A percentile compares a stretch with the other conserved stretches of the same genome.
Evolutionary conservation across 2,329 filamentous ascomycete genomes (phyloP).

Genomic region (Clonostachys solani): DNA sequence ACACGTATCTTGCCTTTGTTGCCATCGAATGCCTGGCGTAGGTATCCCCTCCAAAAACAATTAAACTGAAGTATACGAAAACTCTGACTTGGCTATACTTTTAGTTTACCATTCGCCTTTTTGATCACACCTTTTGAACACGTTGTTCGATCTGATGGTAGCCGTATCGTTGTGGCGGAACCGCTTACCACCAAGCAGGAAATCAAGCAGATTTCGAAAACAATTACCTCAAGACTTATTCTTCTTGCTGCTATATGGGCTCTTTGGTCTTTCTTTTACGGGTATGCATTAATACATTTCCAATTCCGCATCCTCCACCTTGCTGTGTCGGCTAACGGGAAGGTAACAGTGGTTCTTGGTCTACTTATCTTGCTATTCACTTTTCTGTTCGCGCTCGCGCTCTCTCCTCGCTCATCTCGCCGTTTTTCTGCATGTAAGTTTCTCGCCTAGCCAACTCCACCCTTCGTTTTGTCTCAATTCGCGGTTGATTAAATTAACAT

Average conservation of each 20-base stretch:
- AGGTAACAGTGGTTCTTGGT: constrained; percentile 32
- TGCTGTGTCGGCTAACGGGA: too few species aligned
- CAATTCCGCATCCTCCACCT: too few species aligned
- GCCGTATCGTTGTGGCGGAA: constrained; percentile 30
- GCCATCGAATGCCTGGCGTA: constrained; percentile 39
- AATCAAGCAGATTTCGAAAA: constrained; percentile 30
- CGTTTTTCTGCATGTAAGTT: constrained; percentile 41
- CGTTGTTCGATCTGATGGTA: constrained; percentile 22
- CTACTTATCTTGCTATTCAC: constrained; percentile 15
- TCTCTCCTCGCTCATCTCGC: constrained; percentile 15
- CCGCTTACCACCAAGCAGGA: constrained; percentile 30
- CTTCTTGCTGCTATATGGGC: constrained; percentile 32
- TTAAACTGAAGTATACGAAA: not conserved
- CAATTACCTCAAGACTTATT: constrained; percentile 30
- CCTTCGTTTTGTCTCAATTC: too few species aligned
- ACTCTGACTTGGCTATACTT: not conserved
- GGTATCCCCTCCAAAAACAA: constrained; percentile 5
- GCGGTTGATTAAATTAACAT: too few species aligned
- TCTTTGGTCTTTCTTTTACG: constrained; percentile 40
- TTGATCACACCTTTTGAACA: constrained; percentile 38
- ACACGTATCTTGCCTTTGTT: constrained; percentile 40
- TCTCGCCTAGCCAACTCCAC: too few species aligned
- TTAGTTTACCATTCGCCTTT: constrained; percentile 34
- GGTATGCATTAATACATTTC: too few species aligned
- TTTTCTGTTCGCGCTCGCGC: constrained; percentile 10